These are phyloP conservation scores for Phanerodontia chrysosporium DNA, from an alignment of 768 basidiomycete genomes.

Conservation along the genomic window DNA sequence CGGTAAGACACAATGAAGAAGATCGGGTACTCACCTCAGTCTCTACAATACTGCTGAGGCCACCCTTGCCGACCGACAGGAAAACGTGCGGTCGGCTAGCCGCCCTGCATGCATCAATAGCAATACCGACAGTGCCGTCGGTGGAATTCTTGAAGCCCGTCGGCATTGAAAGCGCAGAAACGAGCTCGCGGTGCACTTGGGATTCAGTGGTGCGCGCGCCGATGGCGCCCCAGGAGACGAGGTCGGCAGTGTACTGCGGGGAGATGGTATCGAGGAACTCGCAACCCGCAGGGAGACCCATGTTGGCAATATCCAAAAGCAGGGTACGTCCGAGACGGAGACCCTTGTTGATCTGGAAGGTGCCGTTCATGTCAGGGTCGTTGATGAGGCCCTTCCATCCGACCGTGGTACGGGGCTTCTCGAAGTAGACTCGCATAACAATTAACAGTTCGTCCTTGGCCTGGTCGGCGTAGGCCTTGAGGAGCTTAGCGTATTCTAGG, in stretches of 20 bases:
- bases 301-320: slow-evolving; percentile 82
- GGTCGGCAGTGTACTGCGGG: slow-evolving; percentile 90
- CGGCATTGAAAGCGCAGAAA: slow-evolving; percentile 86
- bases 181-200: slow-evolving; percentile 88
- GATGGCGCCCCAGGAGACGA: slow-evolving; percentile 94
- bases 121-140: slow-evolving; percentile 87
- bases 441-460: slow-evolving; percentile 87
- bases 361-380: slow-evolving; percentile 90
- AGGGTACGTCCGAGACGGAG: slow-evolving; percentile 83
- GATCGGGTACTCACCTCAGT: slow-evolving; percentile 81
- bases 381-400: slow-evolving; percentile 99
- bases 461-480: slow-evolving; percentile 74
- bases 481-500: slow-evolving; percentile 77
- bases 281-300: slow-evolving; percentile 93
- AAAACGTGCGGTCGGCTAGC: slow-evolving; percentile 91
- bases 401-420: slow-evolving; percentile 92
- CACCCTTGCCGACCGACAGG: slow-evolving; percentile 95
- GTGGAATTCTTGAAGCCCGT: slow-evolving; percentile 99
- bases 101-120: slow-evolving; percentile 93
- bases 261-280: slow-evolving; percentile 85
- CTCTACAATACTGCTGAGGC: slow-evolving; percentile 90
- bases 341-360: slow-evolving; percentile 95
- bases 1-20: no score
- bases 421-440: slow-evolving; percentile 98
- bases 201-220: slow-evolving; percentile 91